Conservation (phyloP, 345 rosid species). For the Mangifera indica region DNA sequence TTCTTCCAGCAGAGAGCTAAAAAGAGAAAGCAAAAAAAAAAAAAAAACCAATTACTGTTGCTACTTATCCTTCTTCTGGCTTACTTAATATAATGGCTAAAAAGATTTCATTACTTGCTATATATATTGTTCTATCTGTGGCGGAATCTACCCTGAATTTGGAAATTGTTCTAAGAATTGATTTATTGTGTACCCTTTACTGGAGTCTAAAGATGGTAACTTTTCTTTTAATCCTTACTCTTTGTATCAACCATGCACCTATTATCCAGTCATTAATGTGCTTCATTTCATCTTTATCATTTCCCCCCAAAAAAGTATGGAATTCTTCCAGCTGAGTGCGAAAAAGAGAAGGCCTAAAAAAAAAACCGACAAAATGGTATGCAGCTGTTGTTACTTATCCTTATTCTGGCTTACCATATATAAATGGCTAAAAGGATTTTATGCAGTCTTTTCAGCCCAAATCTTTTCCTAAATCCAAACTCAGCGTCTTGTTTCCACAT, state of each 20-base stretch:
- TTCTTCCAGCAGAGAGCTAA: background rate
- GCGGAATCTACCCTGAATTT: background rate
- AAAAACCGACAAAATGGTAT: background rate
- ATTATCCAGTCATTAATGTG: background rate
- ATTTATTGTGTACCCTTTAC: constrained; percentile 6
- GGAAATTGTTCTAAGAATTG: background rate
- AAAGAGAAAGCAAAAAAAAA: background rate
- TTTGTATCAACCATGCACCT: background rate
- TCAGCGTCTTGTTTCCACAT: background rate
- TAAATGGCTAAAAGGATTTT: background rate
- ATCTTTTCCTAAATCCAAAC: background rate
- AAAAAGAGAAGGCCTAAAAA: background rate
- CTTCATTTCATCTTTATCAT: background rate
- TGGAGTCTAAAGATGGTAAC: constrained; percentile 7
- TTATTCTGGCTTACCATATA: background rate
- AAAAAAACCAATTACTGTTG: no score
- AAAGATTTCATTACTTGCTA: background rate
- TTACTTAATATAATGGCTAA: no score
- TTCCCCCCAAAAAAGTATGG: background rate
- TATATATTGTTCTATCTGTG: background rate
- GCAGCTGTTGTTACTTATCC: background rate
- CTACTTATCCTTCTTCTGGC: no score
- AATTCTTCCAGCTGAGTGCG: constrained; percentile 1
- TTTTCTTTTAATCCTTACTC: constrained; percentile 1
- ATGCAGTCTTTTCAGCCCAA: constrained; percentile 2